Evolutionary conservation across 148 eudicot species (phyloP).

Genomic region (Silene latifolia): DNA sequence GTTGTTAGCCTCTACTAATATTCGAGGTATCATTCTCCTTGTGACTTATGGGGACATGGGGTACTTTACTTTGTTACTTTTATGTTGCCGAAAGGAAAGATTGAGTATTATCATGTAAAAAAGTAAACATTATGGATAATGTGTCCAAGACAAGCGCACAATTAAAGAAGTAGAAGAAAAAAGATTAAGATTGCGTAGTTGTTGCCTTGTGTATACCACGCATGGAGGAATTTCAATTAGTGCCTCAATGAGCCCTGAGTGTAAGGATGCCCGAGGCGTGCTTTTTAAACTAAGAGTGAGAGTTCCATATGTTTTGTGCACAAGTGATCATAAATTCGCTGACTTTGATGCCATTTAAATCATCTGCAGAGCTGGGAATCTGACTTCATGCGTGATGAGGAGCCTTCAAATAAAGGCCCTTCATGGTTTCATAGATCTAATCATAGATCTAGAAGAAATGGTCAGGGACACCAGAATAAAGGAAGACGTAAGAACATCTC

Average conservation of each 20-base stretch:
- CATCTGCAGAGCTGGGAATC: slow-evolving; percentile 46
- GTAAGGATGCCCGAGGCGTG: background rate
- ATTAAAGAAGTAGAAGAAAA: no score
- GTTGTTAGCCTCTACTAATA: no score
- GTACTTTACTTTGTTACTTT: no score
- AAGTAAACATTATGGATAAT: no score
- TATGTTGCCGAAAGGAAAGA: no score
- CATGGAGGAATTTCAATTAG: no score
- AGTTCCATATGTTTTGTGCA: slow-evolving; percentile 4
- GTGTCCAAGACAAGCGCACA: no score
- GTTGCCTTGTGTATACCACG: no score
- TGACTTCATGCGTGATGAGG: slow-evolving; percentile 34
- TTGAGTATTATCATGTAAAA: no score
- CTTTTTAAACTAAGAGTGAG: background rate
- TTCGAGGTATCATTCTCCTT: background rate
- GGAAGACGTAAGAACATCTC: slow-evolving; percentile 41
- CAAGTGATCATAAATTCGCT: slow-evolving; percentile 1
- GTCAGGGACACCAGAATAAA: slow-evolving; percentile 26
- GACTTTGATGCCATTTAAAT: slow-evolving; percentile 9
- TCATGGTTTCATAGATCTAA: slow-evolving; percentile 49
- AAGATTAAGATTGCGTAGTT: no score
- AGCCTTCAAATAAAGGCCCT: slow-evolving; percentile 36
- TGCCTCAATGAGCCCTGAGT: background rate
- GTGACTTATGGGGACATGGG: background rate
- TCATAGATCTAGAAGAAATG: slow-evolving; percentile 34